Base-by-base conservation (phyloP, 208 protist genomes). In the Wallacemonas rigidus region DNA sequence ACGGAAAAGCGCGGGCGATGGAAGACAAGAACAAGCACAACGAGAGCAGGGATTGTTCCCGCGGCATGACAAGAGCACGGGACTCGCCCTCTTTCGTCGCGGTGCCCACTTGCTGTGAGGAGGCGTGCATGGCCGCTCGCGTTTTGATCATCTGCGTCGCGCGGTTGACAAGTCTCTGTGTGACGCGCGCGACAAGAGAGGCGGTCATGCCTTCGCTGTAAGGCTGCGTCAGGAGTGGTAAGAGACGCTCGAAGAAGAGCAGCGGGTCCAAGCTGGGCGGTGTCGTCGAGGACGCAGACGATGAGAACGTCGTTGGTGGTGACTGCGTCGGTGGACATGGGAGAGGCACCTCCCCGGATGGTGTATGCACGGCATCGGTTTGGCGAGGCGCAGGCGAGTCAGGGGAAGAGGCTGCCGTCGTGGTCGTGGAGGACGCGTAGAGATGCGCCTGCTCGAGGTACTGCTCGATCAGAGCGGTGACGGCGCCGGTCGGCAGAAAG, bases 11-110 rank as follows among this genome's bases (percentile, higher is more conserved):
- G 35, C 57, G 47, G 1, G 83, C 77, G 45, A 90, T 74, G 41
- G 89, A 75, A 36, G 78, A 53, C 41, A 85, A 73, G 65, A 90
- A 83, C 17, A 91, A 69, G 17, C 78, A 70, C 14, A 85, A 75
- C 36, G 79, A 88, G 54, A 89, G 68, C 56, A 93, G 72, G 39
- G 77, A 71, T 45, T 83, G 69, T 11, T 61, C 72, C 45, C 77
- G 63, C 35, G 75, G 45, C 47, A 64, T 47, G 43, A 72, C 67
- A 9, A 67, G 38, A 4, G 64, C 43, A 17, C 26, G 44, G 48
- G 50, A 5, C 47, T 14, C 38, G 45, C 12, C 53, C 53, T 8
- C 76, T 58, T 77, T 74, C 36, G 76, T 74, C 43, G 50, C 45
- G 36, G 17, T 38, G 39, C 71, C 69, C 12, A 41, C 26, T 26